These are phyloP conservation scores for Akanthomyces uredinophilus DNA, from an alignment of 2,329 filamentous ascomycete species.

Conservation along the genomic window DNA sequence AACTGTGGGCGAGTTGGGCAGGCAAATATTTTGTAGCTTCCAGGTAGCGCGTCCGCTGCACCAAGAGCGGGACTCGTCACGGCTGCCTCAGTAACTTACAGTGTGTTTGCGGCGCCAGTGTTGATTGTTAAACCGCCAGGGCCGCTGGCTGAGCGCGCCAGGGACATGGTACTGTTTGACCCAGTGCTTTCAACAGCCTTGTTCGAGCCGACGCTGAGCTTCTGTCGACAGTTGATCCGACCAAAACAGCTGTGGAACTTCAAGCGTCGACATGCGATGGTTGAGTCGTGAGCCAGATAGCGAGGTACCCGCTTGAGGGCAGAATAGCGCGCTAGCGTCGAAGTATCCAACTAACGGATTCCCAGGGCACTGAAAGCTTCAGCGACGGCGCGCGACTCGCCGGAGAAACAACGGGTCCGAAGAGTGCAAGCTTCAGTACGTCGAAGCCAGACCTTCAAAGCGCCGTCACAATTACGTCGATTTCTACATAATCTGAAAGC, in stretches of 20 bases:
- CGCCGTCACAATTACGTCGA: neutral
- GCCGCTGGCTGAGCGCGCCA: constrained; percentile 54
- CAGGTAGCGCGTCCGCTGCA: constrained; percentile 5
- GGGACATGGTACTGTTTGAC: constrained; percentile 35
- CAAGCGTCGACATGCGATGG: neutral
- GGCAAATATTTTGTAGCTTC: constrained; percentile 11
- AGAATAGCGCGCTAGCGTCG: too few species aligned
- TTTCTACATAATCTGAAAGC: neutral
- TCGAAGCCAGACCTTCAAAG: neutral
- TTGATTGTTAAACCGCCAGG: constrained; percentile 60
- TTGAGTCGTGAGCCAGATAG: neutral
- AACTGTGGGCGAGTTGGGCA: neutral
- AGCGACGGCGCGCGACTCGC: constrained; percentile 2
- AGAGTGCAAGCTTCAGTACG: neutral
- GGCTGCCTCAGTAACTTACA: constrained; percentile 25
- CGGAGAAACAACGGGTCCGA: constrained; percentile 8
- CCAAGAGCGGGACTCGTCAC: constrained; percentile 13
- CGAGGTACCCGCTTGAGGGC: neutral
- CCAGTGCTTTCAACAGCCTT: constrained; percentile 4
- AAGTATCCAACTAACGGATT: neutral
- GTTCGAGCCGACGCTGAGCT: constrained; percentile 13
- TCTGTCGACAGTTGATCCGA: neutral
- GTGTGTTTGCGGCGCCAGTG: constrained; percentile 52
- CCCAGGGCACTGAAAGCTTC: neutral
- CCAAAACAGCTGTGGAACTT: constrained; percentile 8